Conservation (phyloP, 2,329 filamentous ascomycete species). For the Pseudohalonectria lignicola region DNA sequence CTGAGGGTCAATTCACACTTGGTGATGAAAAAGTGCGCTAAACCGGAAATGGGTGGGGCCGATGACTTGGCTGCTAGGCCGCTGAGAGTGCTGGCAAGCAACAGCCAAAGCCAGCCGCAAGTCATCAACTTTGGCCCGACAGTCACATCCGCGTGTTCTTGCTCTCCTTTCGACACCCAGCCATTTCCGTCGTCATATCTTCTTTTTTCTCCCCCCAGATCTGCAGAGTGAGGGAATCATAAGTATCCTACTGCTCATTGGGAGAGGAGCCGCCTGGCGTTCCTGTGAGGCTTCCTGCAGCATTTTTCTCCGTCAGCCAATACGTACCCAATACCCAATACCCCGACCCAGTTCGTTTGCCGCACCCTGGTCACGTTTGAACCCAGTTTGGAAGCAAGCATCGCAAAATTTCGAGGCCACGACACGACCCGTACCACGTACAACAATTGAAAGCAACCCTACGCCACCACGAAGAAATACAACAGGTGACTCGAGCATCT, state of each 20-base stretch:
- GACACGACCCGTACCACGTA: too few species aligned
- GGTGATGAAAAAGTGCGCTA: background rate
- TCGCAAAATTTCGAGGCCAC: constrained; percentile 2
- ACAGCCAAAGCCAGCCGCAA: background rate
- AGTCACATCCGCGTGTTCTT: background rate
- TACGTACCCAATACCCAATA: too few species aligned
- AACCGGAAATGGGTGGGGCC: constrained; percentile 2
- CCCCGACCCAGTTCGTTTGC: background rate
- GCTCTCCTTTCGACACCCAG: background rate
- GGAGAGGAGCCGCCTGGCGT: too few species aligned
- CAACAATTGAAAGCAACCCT: constrained; percentile 2
- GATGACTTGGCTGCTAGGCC: background rate
- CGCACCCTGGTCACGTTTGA: background rate
- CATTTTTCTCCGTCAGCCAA: too few species aligned
- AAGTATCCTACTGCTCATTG: too few species aligned
- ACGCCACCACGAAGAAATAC: too few species aligned
- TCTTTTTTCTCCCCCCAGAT: too few species aligned
- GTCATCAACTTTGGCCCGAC: background rate
- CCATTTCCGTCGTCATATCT: background rate
- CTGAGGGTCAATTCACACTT: too few species aligned
- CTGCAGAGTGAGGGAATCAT: too few species aligned
- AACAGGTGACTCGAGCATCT: constrained; percentile 10
- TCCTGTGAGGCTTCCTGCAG: too few species aligned
- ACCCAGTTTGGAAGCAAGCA: too few species aligned
- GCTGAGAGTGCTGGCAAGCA: background rate